Evolutionary conservation across 257 asterid genomes (phyloP), one percentile per base, ranked within the genome.

Genomic region (Anisodus tanguticus): DNA sequence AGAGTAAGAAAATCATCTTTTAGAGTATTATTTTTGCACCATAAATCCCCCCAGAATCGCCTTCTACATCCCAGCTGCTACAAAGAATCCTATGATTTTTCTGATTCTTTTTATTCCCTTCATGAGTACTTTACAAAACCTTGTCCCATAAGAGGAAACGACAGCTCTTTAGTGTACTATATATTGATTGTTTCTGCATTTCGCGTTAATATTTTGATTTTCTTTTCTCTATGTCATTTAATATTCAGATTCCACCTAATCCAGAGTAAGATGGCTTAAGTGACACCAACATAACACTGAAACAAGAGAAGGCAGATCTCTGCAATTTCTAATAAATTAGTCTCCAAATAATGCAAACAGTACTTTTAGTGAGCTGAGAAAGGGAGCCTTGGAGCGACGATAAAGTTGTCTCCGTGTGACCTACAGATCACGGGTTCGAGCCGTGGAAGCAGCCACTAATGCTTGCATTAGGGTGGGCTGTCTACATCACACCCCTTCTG

Each of bases 121-220:
- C 17, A 66, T 66, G 72, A 66, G 41, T 66, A 35, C 47, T 35
- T 66, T 66, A 47, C 47, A 66, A 66, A 17, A 66, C n/a, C n/a
- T 66, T 35, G 72, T 11, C 47, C 72, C 72, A 66, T 66, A 66
- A 66, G 72, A 66, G 72, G n/a, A 66, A 31, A 66, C 35, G 70
- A 26, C 62, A 63, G 8, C 19, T 66, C 47, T 35, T 66, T 31
- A 12, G 72, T 66, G n/a, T 66, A 66, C 9, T 5, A 66, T 66
- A 31, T 12, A 66, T 31, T 5, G 71, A 64, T 64, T 19, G 13
- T 22, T 63, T 22, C 72, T 26, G 39, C 41, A 63, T 63, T 63
- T 35, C 47, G 5, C 47, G 35, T 11, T 66, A 15, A 31, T 31
- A 15, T 11, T 66, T 62, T 63, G 39, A 22, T 22, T 66, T 66